Conservation (phyloP, 2,329 filamentous ascomycete species). For the Penicillium decumbens region DNA sequence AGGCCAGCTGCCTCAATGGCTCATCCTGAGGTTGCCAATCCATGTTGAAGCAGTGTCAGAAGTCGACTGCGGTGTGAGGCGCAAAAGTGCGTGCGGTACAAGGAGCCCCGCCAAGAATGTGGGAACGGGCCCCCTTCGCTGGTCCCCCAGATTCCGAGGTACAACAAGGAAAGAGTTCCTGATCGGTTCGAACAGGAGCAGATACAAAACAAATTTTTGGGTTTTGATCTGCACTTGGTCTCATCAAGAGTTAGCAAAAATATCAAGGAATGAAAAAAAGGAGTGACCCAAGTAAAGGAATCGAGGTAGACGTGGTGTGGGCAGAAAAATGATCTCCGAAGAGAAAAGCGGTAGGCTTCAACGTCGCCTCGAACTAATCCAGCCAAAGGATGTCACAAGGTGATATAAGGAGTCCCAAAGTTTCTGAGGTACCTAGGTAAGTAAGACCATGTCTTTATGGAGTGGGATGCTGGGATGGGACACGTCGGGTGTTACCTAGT, state of each 20-base stretch:
- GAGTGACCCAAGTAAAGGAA: neutral
- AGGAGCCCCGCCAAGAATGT: constrained; percentile 26
- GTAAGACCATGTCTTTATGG: no score
- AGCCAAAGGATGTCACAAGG: neutral
- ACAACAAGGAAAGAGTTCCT: constrained; percentile 4
- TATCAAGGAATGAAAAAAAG: neutral
- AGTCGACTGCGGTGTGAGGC: constrained; percentile 18
- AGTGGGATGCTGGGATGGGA: no score
- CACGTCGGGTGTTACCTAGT: no score
- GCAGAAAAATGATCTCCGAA: constrained; percentile 1
- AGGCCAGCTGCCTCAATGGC: constrained; percentile 81
- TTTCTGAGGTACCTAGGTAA: no score
- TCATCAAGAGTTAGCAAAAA: neutral
- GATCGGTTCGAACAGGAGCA: neutral
- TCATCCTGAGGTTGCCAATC: constrained; percentile 87
- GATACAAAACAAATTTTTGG: neutral
- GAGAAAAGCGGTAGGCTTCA: constrained; percentile 1
- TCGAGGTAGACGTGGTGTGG: neutral
- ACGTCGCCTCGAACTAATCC: neutral
- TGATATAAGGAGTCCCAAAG: neutral
- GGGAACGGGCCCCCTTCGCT: constrained; percentile 20
- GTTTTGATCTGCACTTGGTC: neutral
- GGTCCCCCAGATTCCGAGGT: constrained; percentile 14
- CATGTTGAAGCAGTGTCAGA: constrained; percentile 51
- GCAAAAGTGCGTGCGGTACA: constrained; percentile 26